Evolutionary conservation across 768 basidiomycete genomes (phyloP), one percentile per base, ranked within the genome.

Genomic region (Suillus occidentalis): DNA sequence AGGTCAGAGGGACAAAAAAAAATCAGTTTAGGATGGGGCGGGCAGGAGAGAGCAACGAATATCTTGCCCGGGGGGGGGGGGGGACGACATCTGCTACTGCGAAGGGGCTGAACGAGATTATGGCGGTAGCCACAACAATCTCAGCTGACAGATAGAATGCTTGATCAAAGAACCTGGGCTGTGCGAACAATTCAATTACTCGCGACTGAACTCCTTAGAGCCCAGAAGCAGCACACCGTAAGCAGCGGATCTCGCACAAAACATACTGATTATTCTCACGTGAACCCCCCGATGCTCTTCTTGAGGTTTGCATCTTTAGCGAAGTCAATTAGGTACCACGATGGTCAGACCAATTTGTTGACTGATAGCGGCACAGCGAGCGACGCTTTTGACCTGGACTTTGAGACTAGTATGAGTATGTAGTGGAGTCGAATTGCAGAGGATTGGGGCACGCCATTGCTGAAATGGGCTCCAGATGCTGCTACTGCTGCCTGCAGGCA

Each of bases 111-210:
- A 75, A 42, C 82, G 81, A 34, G 81, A 80, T 76, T 7, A 80
- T 81, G 18, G 80, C 79, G 5, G 81, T 83, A 4, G 83, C 83
- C 22, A 81, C 70, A 6, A 79, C 83, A 60, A 85, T 81, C 7
- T 80, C 77, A 18, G 80, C 67, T 20, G 79, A 78, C 1, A 75
- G 75, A n/a, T n/a, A n/a, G n/a, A n/a, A n/a, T n/a, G n/a, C 62
- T 85, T 85, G 66, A 86, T 80, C 50, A 85, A 75, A 6, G 82
- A 79, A 25, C 83, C 83, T 84, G n/a, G n/a, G n/a, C n/a, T n/a
- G 57, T 22, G 18, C 8, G 16, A 62, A 45, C 13, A 57, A 20
- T 8, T 43, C 59, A 20, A 60, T 64, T 9, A n/a, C 53, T 55
- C 12, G 20, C 6, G 12, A 55, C 53, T 12, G 13, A 36, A n/a